Evolutionary conservation across 495 filamentous ascomycete genomes (phyloP).

Genomic region (Penicilliopsis zonata): DNA sequence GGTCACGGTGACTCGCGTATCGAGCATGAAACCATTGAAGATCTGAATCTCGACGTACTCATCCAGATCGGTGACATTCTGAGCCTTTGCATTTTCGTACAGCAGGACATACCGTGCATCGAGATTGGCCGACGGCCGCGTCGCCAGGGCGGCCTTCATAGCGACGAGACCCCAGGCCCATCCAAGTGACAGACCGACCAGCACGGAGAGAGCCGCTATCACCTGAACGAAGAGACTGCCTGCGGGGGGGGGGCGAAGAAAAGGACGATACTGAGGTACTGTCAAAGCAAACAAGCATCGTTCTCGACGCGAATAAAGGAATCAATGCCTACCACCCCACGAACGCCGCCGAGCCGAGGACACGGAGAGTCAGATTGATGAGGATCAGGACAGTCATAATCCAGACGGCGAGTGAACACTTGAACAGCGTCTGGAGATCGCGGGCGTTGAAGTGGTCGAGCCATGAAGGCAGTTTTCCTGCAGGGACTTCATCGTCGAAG

Average conservation of each 20-base stretch:
- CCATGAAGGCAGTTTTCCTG: conserved; percentile 24
- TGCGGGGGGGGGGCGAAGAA: conserved; percentile 10
- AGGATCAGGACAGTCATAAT: conserved; percentile 29
- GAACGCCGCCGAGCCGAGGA: conserved; percentile 19
- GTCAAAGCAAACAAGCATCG: too few relatives aligned
- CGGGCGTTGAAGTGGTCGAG: conserved; percentile 33
- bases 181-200: conserved; percentile 11
- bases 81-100: conserved; percentile 16
- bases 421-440: conserved; percentile 32
- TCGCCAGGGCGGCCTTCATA: conserved; percentile 18
- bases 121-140: conserved; percentile 23
- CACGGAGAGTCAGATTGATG: conserved; percentile 18
- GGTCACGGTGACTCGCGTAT: conserved; percentile 24
- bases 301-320: too few relatives aligned
- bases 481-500: too few relatives aligned
- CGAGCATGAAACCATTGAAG: conserved; percentile 28
- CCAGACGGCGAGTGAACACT: conserved; percentile 30
- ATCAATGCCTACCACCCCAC: conserved; percentile 16
- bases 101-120: conserved; percentile 18
- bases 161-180: conserved; percentile 13
- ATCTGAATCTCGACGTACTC: conserved; percentile 12
- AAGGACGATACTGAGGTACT: too few relatives aligned
- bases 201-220: conserved; percentile 6
- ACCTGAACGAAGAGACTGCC: conserved; percentile 10
- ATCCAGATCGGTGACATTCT: conserved; percentile 20